Conservation (phyloP, 2,329 filamentous ascomycete species). For the Aspergillus udagawae region DNA sequence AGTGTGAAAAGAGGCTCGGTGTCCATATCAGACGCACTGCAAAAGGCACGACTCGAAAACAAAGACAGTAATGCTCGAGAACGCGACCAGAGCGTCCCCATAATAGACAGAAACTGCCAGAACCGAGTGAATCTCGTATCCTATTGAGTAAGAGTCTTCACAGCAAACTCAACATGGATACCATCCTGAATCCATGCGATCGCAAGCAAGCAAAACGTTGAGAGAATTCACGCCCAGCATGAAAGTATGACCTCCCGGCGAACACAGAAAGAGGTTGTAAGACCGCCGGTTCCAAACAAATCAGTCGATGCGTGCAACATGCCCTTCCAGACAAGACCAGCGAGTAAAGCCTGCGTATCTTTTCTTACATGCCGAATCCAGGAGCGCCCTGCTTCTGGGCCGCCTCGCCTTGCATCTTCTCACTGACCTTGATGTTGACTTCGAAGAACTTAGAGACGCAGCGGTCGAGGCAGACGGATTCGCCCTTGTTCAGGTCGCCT, state of each 20-base stretch:
- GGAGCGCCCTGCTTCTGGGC: slow-evolving; percentile 58
- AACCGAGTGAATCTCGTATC: not conserved
- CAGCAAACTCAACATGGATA: not conserved
- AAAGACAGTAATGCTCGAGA: not conserved
- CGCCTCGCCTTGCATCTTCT: slow-evolving; percentile 90
- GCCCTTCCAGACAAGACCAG: not conserved
- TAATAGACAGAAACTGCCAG: not conserved
- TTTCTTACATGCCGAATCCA: slow-evolving; percentile 47
- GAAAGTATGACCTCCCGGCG: not conserved
- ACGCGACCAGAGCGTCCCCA: not conserved
- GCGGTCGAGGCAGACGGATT: slow-evolving; percentile 95
- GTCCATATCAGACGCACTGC: slow-evolving; percentile 6
- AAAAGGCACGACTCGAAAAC: slow-evolving; percentile 1
- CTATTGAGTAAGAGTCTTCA: not conserved
- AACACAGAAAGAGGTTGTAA: not conserved
- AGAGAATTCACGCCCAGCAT: not conserved
- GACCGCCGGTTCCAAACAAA: not conserved
- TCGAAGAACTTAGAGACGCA: slow-evolving; percentile 99
- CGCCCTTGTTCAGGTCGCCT: slow-evolving; percentile 96
- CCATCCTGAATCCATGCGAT: not conserved
- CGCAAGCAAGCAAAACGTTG: not conserved
- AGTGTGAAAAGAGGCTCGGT: slow-evolving; percentile 9
- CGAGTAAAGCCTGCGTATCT: not conserved
- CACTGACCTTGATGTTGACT: slow-evolving; percentile 94
- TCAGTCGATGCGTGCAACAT: not conserved